Evolutionary conservation across 2,329 filamentous ascomycete genomes (phyloP), one percentile per base, ranked within the genome.

Genomic region (Ophiostoma australiae): DNA sequence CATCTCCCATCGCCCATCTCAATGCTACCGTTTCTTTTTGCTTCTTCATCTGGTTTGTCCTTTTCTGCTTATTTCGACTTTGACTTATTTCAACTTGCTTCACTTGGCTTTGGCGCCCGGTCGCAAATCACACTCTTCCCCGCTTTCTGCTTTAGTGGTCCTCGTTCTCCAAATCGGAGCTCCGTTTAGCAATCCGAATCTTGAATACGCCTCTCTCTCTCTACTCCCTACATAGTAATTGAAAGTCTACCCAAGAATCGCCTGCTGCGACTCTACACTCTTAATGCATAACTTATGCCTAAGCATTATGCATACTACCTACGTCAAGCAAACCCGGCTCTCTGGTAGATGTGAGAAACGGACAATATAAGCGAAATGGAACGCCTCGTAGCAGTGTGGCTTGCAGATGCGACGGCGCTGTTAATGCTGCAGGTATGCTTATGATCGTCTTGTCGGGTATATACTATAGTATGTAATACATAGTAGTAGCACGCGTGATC

Each of bases 11-110:
- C 10, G 37, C 13, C 37, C 10, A 11, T 10, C 8, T 17, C 52
- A 27, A 58, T 58, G 52, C 23, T 58, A 58, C 52, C 52, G 52
- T 58, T 31, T 58, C 52, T 58, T 58, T 58, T 27, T 58, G n/a
- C 3, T 27, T 58, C 27, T 27, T 2, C 13, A 3, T 58, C 1
- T 58, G 3, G 31, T 15, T 11, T 58, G 3, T 58, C 27, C 10
- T 58, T 27, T 11, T 55, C 48, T 55, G 48, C n/a, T 23, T 23
- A n/a, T 55, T 55, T n/a, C 52, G 8, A 23, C 11, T n/a, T 58
- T 58, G 44, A n/a, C 17, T n/a, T 23, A 7, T 20, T 52, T 20
- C 8, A 27, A 31, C 27, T 31, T 31, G 27, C 52, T 58, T 31
- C 8, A 20, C 44, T 58, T 58, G n/a, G 52, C 52, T 58, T 58